Evolutionary conservation across 139 green algal species (phyloP), one percentile per base, ranked within the genome.

Genomic region (Diplosphaera chodatii): DNA sequence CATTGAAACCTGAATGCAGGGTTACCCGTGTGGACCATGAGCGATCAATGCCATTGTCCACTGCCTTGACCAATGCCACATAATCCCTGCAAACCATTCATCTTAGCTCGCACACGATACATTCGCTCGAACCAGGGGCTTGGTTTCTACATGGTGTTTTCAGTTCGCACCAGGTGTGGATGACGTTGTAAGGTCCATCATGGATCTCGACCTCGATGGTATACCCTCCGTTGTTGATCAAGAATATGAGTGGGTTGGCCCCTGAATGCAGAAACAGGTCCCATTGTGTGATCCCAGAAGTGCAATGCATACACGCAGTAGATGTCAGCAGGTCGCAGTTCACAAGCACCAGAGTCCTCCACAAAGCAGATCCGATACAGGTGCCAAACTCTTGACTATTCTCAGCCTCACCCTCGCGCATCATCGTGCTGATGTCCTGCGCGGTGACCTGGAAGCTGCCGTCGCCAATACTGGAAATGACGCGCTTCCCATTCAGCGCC

Each of bases 371-470:
- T n/a, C n/a, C n/a, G n/a, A n/a, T n/a, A n/a, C n/a, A n/a, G n/a
- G n/a, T n/a, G n/a, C n/a, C n/a, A n/a, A n/a, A n/a, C n/a, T n/a
- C n/a, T n/a, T n/a, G n/a, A n/a, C n/a, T n/a, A n/a, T n/a, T 8
- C 13, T 48, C 37, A 48, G 37, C 37, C 8, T 3, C 4, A 4
- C 64, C 34, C 68, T 84, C 91, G 2, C 85, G 77, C 67, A 96
- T 78, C 83, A 96, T 91, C n/a, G 82, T 92, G 10, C 79, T 84
- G 32, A 95, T 70, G 65, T 91, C 83, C 81, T 89, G 84, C 55
- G 80, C 82, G 4, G 80, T 88, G 81, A 94, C 79, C 79, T 95
- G 90, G 83, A 96, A 96, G 74, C 64, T 82, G 34, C 90, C 90
- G 48, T 96, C 90, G 0, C 90, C 90, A 31, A 96, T 92, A 68